Evolutionary conservation across 106 monocot species (phyloP).

Genomic region (Cymbidium sinense): DNA sequence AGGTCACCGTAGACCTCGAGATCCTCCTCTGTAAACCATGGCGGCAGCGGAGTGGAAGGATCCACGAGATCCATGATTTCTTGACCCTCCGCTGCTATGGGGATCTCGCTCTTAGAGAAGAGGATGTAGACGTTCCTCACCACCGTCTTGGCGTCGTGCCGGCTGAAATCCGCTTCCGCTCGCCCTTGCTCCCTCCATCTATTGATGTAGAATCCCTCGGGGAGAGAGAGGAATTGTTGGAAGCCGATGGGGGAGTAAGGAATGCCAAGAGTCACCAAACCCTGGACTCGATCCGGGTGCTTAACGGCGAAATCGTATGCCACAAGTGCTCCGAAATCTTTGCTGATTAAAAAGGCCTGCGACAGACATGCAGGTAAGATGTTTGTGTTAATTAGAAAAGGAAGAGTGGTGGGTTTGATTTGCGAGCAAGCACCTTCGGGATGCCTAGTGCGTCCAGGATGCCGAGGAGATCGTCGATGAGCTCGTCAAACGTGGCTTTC

Average conservation of each 20-base stretch:
- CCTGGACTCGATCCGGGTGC: conserved; percentile 23
- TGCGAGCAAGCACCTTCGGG: conserved; percentile 35
- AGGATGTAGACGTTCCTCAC: conserved; percentile 35
- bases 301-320: conserved; percentile 26
- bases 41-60: conserved; percentile 26
- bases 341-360: conserved; percentile 26
- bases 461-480: conserved; percentile 43
- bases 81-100: conserved; percentile 20
- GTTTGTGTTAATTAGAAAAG: not conserved
- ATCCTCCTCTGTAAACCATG: conserved; percentile 32
- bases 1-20: conserved; percentile 18
- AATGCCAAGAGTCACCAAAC: conserved; percentile 21
- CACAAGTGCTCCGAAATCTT: conserved; percentile 29
- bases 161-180: conserved; percentile 27
- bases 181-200: conserved; percentile 18
- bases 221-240: not conserved
- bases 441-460: conserved; percentile 47
- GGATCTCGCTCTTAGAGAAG: conserved; percentile 26
- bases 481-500: conserved; percentile 32
- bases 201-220: conserved; percentile 17
- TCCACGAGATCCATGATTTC: conserved; percentile 43
- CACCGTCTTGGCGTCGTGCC: conserved; percentile 22
- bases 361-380: not conserved
- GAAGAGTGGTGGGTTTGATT: not conserved
- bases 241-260: not conserved